Conservation (phyloP, 176 grass and related monocot species). For the Oryza longistaminata region DNA sequence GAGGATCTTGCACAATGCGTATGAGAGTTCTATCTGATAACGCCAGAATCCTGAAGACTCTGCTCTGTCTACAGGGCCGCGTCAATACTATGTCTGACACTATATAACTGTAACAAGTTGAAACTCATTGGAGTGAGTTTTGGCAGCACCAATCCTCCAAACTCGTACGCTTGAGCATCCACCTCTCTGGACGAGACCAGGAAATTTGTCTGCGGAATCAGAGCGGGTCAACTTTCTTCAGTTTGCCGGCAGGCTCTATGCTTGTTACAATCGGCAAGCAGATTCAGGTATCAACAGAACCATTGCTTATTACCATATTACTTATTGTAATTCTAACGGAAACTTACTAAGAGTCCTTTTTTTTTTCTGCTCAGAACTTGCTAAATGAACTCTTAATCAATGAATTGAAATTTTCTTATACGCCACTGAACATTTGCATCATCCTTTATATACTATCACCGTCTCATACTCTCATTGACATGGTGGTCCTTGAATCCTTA, state of each 20-base stretch:
- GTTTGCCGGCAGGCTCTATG: constrained; percentile 57
- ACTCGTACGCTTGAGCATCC: constrained; percentile 60
- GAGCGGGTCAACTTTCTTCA: constrained; percentile 53
- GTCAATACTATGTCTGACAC: constrained; percentile 61
- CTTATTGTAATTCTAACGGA: not conserved
- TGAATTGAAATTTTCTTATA: not conserved
- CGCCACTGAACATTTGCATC: no score
- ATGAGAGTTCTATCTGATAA: constrained; percentile 51
- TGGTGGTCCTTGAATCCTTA: not conserved
- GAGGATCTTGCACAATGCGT: constrained; percentile 51
- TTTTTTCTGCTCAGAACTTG: not conserved
- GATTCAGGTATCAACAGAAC: constrained; percentile 55
- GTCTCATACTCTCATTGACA: no score
- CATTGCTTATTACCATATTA: not conserved
- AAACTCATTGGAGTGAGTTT: constrained; percentile 42
- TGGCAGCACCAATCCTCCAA: constrained; percentile 38
- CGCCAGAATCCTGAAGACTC: constrained; percentile 33
- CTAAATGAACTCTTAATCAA: not conserved
- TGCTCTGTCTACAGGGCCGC: constrained; percentile 19
- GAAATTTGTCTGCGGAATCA: constrained; percentile 59
- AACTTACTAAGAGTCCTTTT: not conserved
- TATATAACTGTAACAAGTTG: constrained; percentile 49
- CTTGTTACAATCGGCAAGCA: constrained; percentile 71
- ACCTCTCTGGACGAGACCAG: constrained; percentile 47
- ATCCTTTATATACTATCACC: no score